Evolutionary conservation across 2,329 filamentous ascomycete species (phyloP), one percentile per base, ranked within the genome.

Genomic region (Aspergillus costaricaensis): DNA sequence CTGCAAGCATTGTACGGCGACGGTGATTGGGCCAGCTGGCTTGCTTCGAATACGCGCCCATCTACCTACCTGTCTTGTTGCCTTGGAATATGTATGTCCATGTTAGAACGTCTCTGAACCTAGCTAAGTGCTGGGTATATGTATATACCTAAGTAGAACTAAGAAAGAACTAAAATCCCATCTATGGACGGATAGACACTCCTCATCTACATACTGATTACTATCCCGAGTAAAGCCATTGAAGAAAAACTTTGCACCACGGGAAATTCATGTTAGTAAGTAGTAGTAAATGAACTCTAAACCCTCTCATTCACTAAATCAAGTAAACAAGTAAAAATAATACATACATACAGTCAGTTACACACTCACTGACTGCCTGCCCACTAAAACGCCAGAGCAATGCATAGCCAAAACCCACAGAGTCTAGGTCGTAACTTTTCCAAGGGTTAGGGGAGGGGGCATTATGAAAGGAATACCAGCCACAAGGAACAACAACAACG

Each of bases 321-420:
- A 36, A 36, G 32, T 36, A 15, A 36, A 30, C 10, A 30, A 12
- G 10, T 30, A 30, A 30, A 36, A 30, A 36, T 15, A 30, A 17
- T 55, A 55, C 41, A 30, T 55, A 44, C 53, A 44, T 44, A 23
- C 19, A 44, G 41, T 23, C 41, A 44, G 41, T 23, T 21, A 50
- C 25, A 50, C 25, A 27, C 25, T 27, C 25, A 27, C 25, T 27
- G 25, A 27, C 53, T 55, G 39, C 39, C 38, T 17, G 57, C 61
- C 32, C 32, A 36, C 32, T 36, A 47, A 70, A 70, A 71, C 69
- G 69, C 69, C 69, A 49, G 49, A 55, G 61, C 66, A 64, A 72
- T 72, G 70, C 70, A 72, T 67, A 62, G 55, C 57, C 57, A 63
- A 64, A 67, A 53, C 51, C 55, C 52, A 38, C 57, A 56, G 23